These are phyloP conservation scores for Omphalotus guepiniiformis DNA, from an alignment of 768 basidiomycete species.

Conservation along the genomic window DNA sequence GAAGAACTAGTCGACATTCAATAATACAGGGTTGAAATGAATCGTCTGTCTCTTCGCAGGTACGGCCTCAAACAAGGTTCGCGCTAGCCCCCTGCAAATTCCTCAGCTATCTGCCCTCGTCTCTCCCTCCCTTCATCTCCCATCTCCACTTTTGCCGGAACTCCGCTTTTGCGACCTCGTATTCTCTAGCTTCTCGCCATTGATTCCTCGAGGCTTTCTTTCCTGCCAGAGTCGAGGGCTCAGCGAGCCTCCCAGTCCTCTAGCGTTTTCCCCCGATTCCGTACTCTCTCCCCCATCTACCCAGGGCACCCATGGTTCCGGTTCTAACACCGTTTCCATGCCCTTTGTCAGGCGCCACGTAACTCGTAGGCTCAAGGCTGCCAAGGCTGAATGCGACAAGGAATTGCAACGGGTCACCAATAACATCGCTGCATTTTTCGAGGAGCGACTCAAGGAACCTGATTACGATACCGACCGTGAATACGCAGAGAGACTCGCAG, in stretches of 20 bases:
- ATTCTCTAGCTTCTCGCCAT: constrained; percentile 3
- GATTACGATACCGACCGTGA: constrained; percentile 69
- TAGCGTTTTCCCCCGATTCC: constrained; percentile 70
- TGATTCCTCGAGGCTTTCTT: background rate
- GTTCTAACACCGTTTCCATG: constrained; percentile 82
- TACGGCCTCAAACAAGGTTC: too few species aligned
- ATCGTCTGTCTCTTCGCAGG: too few species aligned
- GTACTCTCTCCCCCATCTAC: constrained; percentile 50
- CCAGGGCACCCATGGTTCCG: constrained; percentile 41
- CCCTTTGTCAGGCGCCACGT: constrained; percentile 92
- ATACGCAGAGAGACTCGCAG: constrained; percentile 56
- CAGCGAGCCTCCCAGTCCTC: constrained; percentile 71
- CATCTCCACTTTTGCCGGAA: constrained; percentile 1
- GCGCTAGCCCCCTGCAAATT: too few species aligned
- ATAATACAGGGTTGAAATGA: too few species aligned
- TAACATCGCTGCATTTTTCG: constrained; percentile 92
- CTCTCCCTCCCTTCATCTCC: constrained; percentile 12
- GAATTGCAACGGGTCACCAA: constrained; percentile 92
- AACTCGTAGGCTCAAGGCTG: constrained; percentile 85
- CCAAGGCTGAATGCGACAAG: constrained; percentile 96
- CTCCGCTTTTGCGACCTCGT: constrained; percentile 4
- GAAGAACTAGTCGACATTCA: too few species aligned
- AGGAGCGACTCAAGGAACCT: constrained; percentile 79
- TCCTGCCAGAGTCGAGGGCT: constrained; percentile 51
- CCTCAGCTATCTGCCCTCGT: constrained; percentile 2